Conservation (phyloP, 352 stramenopile species). For the Ochromonadaceae sp. region DNA sequence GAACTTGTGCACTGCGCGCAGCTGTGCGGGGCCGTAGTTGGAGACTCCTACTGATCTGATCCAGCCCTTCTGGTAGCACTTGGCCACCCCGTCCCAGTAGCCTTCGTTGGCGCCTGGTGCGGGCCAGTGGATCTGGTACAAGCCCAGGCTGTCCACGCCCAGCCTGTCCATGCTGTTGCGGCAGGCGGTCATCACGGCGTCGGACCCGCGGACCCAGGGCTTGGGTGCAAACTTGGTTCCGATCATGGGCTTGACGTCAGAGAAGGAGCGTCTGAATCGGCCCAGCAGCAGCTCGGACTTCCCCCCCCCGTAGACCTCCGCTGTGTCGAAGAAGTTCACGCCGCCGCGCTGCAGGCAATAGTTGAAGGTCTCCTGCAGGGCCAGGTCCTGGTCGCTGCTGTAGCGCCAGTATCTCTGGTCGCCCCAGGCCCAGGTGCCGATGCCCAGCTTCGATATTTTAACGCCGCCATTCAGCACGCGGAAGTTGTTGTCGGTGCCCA, state of each 20-base stretch:
- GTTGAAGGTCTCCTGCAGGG: conserved; percentile 44
- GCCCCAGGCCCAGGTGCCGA: conserved; percentile 48
- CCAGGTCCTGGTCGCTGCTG: conserved; percentile 40
- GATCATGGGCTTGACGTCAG: conserved; percentile 27
- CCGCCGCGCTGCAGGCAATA: conserved; percentile 35
- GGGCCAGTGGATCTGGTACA: conserved; percentile 45
- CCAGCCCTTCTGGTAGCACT: conserved; percentile 46
- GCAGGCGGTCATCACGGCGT: conserved; percentile 40
- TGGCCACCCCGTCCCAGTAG: conserved; percentile 51
- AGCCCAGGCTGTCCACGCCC: conserved; percentile 36
- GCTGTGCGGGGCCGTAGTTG: conserved; percentile 48
- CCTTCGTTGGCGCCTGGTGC: conserved; percentile 36
- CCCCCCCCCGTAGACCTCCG: conserved; percentile 52
- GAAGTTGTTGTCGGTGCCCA: no score
- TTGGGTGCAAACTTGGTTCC: conserved; percentile 48
- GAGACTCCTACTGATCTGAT: conserved; percentile 37
- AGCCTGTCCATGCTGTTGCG: conserved; percentile 33
- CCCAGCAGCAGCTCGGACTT: conserved; percentile 40
- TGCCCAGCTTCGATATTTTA: conserved; percentile 35
- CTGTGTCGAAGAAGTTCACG: conserved; percentile 54
- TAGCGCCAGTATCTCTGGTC: conserved; percentile 50
- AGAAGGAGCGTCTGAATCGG: conserved; percentile 35
- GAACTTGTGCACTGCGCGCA: conserved; percentile 35
- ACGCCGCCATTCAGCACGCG: no score
- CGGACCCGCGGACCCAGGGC: conserved; percentile 34